Evolutionary conservation across 305 asterid genomes (phyloP).

Genomic region (Fraxinus sp.): DNA sequence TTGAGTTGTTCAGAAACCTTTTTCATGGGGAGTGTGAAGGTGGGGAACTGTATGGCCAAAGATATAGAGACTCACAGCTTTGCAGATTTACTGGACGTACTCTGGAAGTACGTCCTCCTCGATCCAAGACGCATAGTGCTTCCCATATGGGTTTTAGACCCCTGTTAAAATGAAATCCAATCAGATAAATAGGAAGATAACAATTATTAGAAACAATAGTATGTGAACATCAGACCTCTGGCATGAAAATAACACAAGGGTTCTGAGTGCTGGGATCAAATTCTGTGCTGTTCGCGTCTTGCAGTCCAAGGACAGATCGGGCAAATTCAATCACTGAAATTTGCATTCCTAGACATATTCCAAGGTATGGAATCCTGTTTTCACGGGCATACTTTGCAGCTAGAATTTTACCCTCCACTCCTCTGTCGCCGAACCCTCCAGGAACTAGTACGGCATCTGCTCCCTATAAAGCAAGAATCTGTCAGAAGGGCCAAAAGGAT

Average conservation of each 20-base stretch:
- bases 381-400: constrained; percentile 96
- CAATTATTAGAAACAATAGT: constrained; percentile 10
- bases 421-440: constrained; percentile 98
- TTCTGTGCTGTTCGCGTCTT: constrained; percentile 84
- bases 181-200: not conserved
- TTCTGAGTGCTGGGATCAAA: constrained; percentile 63
- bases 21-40: not conserved
- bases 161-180: constrained; percentile 45
- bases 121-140: constrained; percentile 99
- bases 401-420: constrained; percentile 90
- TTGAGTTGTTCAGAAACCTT: not conserved
- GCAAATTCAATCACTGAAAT: constrained; percentile 84
- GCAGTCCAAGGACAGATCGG: constrained; percentile 70
- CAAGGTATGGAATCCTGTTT: constrained; percentile 79
- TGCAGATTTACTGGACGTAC: constrained; percentile 54
- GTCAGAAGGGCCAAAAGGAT: constrained; percentile 22
- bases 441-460: constrained; percentile 88
- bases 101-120: constrained; percentile 83
- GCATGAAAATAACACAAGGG: constrained; percentile 90
- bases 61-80: constrained; percentile 58
- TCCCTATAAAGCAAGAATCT: constrained; percentile 47
- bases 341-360: constrained; percentile 96
- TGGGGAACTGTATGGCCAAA: constrained; percentile 16
- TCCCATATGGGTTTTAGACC: constrained; percentile 95
- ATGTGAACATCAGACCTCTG: constrained; percentile 56